These are phyloP conservation scores for Macrolepiota albuminosa DNA, from an alignment of 768 basidiomycete species.

Conservation along the genomic window DNA sequence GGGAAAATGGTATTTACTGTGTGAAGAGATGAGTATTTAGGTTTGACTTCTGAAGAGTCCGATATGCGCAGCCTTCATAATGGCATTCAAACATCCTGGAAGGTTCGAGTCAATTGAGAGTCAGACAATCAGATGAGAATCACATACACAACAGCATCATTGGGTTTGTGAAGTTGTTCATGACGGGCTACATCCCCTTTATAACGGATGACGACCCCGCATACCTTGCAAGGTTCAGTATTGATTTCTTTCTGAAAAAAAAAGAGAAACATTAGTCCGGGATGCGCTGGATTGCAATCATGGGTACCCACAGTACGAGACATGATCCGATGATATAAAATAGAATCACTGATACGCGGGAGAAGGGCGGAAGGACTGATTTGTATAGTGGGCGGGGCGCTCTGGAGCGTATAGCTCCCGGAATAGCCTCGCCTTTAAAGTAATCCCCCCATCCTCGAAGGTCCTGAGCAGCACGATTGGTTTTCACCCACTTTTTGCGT, in stretches of 20 bases:
- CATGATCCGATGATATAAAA: conserved; percentile 9
- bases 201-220: conserved; percentile 15
- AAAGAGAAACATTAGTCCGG: background rate
- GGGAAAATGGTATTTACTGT: conserved; percentile 19
- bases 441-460: background rate
- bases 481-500: conserved; percentile 14
- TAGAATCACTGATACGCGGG: background rate
- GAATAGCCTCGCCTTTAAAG: background rate
- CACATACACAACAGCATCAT: conserved; percentile 5
- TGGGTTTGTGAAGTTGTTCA: conserved; percentile 9
- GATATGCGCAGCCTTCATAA: conserved; percentile 21
- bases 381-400: background rate
- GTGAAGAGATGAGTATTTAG: conserved; percentile 26
- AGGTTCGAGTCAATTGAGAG: background rate
- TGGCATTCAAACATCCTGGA: conserved; percentile 25
- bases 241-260: conserved; percentile 13
- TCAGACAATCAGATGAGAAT: background rate
- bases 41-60: conserved; percentile 27
- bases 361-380: background rate
- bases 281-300: background rate
- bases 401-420: background rate
- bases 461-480: conserved; percentile 4
- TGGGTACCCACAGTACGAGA: conserved; percentile 8
- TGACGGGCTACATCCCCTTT: conserved; percentile 17
- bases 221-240: conserved; percentile 13